These are phyloP conservation scores for Claviceps paspali DNA, from an alignment of 2,329 filamentous ascomycete species.

Conservation along the genomic window DNA sequence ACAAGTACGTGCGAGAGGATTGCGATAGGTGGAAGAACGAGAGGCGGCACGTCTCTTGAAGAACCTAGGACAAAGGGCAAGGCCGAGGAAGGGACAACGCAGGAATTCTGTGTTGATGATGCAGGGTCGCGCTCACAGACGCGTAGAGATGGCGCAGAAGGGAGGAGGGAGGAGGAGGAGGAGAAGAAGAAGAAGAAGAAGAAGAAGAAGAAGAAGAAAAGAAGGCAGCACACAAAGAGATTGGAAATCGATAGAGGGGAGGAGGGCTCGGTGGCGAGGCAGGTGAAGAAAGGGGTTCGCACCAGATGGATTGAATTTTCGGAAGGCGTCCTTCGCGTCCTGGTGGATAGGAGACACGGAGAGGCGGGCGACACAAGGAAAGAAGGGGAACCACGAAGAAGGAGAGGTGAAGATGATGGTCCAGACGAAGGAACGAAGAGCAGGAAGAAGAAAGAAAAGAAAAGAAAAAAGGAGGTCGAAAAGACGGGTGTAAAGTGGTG, in stretches of 20 bases:
- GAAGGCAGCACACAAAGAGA: constrained; percentile 7
- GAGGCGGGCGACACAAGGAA: constrained; percentile 11
- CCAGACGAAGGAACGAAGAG: constrained; percentile 14
- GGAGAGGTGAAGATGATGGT: constrained; percentile 13
- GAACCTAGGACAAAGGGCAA: constrained; percentile 6
- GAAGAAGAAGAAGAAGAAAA: constrained; percentile 10
- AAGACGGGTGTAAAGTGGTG: constrained; percentile 5
- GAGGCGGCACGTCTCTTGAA: constrained; percentile 12
- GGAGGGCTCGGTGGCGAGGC: constrained; percentile 11
- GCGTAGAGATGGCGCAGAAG: constrained; percentile 3
- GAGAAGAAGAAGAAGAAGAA: constrained; percentile 10
- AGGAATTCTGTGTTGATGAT: constrained; percentile 10
- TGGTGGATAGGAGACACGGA: constrained; percentile 11
- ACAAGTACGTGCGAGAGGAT: constrained; percentile 10
- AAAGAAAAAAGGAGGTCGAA: constrained; percentile 4
- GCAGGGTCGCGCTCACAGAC: constrained; percentile 13
- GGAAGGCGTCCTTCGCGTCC: constrained; percentile 9
- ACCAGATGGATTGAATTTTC: constrained; percentile 7
- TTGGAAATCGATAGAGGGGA: constrained; percentile 4
- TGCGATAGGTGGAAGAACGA: constrained; percentile 12
- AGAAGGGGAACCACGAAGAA: constrained; percentile 11
- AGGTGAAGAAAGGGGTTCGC: constrained; percentile 17
- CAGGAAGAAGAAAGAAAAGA: constrained; percentile 9
- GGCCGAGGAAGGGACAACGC: constrained; percentile 9
- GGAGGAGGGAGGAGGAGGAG: too few relatives aligned